Conservation (phyloP, 768 basidiomycete genomes). For the Cystobasidiopsis lactophilus region DNA sequence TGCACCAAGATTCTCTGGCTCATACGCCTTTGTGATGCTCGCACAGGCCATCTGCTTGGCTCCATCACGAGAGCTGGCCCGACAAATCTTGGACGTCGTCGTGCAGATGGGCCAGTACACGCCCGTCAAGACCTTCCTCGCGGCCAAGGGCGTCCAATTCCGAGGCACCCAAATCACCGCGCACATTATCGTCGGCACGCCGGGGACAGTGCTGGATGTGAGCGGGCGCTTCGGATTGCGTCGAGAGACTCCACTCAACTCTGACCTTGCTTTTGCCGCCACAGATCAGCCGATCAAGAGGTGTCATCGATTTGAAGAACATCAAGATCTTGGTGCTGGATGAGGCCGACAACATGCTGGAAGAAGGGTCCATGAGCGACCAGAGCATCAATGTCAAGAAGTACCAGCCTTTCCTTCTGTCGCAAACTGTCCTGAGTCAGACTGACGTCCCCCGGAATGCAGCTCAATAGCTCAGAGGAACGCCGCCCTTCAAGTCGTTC, state of each 20-base stretch:
- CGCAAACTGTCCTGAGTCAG: neutral
- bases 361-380: slow-evolving; percentile 67
- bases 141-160: slow-evolving; percentile 38
- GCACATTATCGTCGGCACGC: slow-evolving; percentile 86
- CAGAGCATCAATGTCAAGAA: slow-evolving; percentile 86
- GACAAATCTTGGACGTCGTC: slow-evolving; percentile 91
- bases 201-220: slow-evolving; percentile 80
- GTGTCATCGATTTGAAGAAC: slow-evolving; percentile 41
- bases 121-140: slow-evolving; percentile 75
- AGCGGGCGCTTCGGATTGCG: slow-evolving; percentile 29
- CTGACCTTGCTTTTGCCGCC: neutral
- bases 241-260: neutral
- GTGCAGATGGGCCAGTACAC: slow-evolving; percentile 90
- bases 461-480: no score
- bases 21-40: neutral
- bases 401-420: slow-evolving; percentile 31
- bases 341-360: slow-evolving; percentile 98
- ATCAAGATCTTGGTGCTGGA: slow-evolving; percentile 89
- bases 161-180: slow-evolving; percentile 36
- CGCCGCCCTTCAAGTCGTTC: slow-evolving; percentile 46
- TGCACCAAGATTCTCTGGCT: neutral
- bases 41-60: slow-evolving; percentile 82
- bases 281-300: slow-evolving; percentile 16
- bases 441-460: neutral
- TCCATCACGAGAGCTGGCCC: slow-evolving; percentile 84